Conservation (phyloP, 108 stramenopile species). For the Cyclotella atomus region DNA sequence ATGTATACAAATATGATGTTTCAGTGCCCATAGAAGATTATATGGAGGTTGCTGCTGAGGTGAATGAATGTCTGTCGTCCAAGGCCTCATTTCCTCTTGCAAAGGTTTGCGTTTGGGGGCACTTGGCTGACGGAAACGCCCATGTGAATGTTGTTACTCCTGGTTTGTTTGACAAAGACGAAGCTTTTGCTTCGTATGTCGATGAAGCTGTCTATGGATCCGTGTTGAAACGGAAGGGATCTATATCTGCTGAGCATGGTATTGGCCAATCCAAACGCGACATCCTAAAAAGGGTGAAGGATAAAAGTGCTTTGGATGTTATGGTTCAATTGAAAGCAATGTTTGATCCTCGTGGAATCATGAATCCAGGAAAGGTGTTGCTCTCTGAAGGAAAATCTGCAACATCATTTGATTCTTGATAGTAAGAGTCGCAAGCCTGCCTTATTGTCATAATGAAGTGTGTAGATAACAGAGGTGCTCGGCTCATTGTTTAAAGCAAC, state of each 20-base stretch:
- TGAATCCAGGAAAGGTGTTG: conserved; percentile 78
- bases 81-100: conserved; percentile 59
- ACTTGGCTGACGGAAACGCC: conserved; percentile 94
- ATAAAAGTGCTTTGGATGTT: conserved; percentile 41
- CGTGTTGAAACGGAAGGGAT: conserved; percentile 81
- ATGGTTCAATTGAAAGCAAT: conserved; percentile 69
- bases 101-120: conserved; percentile 74
- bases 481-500: too few species aligned
- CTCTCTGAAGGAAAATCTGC: too few species aligned
- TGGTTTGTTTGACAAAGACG: conserved; percentile 54
- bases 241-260: conserved; percentile 98
- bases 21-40: conserved; percentile 82
- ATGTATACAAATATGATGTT: conserved; percentile 94
- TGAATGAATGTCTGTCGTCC: conserved; percentile 47
- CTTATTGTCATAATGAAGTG: too few species aligned
- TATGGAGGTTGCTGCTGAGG: conserved; percentile 66
- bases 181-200: conserved; percentile 42
- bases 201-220: conserved; percentile 81
- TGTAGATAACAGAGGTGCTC: too few species aligned
- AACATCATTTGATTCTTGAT: too few species aligned
- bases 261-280: conserved; percentile 91
- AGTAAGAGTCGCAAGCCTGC: too few species aligned
- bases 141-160: conserved; percentile 90
- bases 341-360: conserved; percentile 81
- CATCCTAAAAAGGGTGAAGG: conserved; percentile 56